Conservation (phyloP, 2,329 filamentous ascomycete species). For the Ophiostoma australiae region DNA sequence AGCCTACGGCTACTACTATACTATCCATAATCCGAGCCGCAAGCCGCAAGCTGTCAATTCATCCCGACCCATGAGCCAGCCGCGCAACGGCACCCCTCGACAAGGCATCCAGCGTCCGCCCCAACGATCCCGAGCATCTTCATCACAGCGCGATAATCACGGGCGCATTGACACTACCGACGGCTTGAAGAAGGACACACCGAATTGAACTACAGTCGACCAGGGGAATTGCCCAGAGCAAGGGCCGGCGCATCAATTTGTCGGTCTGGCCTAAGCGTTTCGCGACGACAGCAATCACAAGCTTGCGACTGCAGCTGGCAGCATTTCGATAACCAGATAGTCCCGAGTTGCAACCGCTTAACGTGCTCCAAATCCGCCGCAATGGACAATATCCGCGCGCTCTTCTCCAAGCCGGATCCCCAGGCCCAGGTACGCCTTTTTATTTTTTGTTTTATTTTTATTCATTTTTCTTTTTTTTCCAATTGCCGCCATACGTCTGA, state of each 20-base stretch:
- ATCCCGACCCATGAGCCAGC: background rate
- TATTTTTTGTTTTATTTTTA: too few species aligned
- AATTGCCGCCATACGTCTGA: background rate
- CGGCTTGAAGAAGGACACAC: too few species aligned
- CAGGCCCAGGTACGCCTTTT: conserved; percentile 77
- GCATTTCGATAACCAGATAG: background rate
- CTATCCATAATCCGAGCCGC: background rate
- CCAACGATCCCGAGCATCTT: background rate
- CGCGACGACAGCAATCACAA: background rate
- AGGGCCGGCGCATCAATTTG: background rate
- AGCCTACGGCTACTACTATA: background rate
- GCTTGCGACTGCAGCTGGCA: background rate
- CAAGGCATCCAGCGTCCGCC: background rate
- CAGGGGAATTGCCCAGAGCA: background rate
- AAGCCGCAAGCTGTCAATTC: background rate
- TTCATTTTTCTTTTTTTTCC: background rate
- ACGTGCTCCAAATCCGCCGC: background rate
- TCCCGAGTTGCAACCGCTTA: background rate
- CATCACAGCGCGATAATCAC: background rate
- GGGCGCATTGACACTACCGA: background rate
- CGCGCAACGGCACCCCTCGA: background rate
- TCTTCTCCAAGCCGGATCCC: conserved; percentile 90
- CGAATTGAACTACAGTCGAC: background rate
- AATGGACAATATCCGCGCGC: conserved; percentile 82
- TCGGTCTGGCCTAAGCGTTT: background rate